phyloP scores from a whole-genome alignment of 208 protist species.

The Crithidia thermophila region DNA sequence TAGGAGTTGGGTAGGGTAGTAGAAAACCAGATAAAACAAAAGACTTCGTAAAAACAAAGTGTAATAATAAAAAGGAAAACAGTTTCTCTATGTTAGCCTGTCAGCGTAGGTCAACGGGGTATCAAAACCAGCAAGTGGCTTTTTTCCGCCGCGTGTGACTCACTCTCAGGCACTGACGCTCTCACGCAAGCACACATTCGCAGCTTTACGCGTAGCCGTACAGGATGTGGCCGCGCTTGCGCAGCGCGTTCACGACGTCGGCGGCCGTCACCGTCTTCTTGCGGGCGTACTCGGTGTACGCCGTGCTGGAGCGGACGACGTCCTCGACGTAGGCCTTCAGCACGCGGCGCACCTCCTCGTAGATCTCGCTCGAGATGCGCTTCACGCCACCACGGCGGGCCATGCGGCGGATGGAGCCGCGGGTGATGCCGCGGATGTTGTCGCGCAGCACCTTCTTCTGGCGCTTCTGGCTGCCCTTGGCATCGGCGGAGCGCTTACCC shows the following conservation, averaged over 20 bases:
- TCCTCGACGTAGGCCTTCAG: slow-evolving; percentile 86
- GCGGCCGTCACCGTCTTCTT: slow-evolving; percentile 83
- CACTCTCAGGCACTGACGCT: not conserved
- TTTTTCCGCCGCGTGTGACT: no score
- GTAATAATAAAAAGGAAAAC: not conserved
- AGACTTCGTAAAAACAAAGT: no score
- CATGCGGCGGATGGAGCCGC: slow-evolving; percentile 88
- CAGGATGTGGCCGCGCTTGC: slow-evolving; percentile 85
- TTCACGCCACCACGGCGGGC: slow-evolving; percentile 93
- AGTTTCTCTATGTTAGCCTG: not conserved
- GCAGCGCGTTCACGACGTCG: slow-evolving; percentile 89
- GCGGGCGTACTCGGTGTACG: slow-evolving; percentile 84
- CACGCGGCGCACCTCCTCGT: slow-evolving; percentile 76
- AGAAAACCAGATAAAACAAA: no score
- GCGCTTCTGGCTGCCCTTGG: slow-evolving; percentile 79
- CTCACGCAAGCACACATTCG: not conserved
- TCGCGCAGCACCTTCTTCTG: slow-evolving; percentile 89
- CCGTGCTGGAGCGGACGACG: slow-evolving; percentile 78
- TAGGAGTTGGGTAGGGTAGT: not conserved
- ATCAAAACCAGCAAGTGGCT: not conserved
- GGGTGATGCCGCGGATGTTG: slow-evolving; percentile 87
- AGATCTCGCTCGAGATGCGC: slow-evolving; percentile 80
- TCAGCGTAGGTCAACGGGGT: not conserved
- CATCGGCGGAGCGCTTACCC: slow-evolving; percentile 72
- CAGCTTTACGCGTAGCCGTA: slow-evolving; percentile 82